Base-by-base conservation (phyloP, 2,329 filamentous ascomycete species). In the Bipolaris cookei region DNA sequence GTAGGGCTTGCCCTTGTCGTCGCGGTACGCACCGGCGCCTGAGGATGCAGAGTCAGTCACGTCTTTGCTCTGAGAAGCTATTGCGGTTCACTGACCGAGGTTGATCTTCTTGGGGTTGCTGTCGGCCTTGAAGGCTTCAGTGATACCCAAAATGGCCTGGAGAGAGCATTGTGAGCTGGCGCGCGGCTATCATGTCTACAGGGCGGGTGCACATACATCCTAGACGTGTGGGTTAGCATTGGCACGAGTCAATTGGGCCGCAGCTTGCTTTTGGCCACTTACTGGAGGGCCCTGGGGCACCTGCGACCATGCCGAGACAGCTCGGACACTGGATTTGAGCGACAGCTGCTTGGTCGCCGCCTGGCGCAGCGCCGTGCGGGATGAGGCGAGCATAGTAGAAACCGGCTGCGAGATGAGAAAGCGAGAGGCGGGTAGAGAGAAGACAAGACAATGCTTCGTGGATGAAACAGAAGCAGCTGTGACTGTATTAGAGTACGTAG, bases 61-160 rank as follows among this genome's bases (percentile, higher is more conserved):
- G 5, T 23, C 49, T 23, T 32, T 8, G 8, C 50, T 23, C 42
- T 39, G 30, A 18, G 37, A 11, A 8, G 28, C 28, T 18, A 28
- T 20, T 14, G 41, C 7, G 38, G 8, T 14, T 13, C 11, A 65
- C 84, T 74, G 82, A 90, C 90, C 95, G 61, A 99, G 84, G 84
- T 98, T 98, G 85, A 99, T 98, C 88, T 98, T 99, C 83, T 97
- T 88, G 63, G 87, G 83, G 80, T 96, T 94, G 73, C 84, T 86
- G 79, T 99, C 95, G 80, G 93, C 93, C 86, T 98, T 99, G 90
- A 95, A 99, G 61, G 95, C 95, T 83, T 99, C 95, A 63, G 95
- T 98, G 81, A 99, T 92, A 78, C 91, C 90, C 57, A 92, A 84
- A 82, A 92, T 93, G 74, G 90, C 90, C 89, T 91, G 75, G 49